phyloP scores from a whole-genome alignment of 495 filamentous ascomycete genomes.

The Daldinia concentrica region DNA sequence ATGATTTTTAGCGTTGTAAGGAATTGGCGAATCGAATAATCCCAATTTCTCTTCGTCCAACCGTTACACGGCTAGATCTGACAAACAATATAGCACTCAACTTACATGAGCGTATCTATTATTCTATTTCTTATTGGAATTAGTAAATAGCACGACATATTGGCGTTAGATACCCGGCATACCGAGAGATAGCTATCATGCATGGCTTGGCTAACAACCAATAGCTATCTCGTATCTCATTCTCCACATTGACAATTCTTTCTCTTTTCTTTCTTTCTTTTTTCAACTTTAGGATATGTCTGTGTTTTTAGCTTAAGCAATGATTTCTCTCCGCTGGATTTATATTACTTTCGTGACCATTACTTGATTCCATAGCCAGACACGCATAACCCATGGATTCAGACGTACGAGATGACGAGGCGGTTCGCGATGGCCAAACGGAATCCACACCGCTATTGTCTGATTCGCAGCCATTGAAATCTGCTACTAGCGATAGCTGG shows the following conservation, averaged over 20 bases:
- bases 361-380: neutral
- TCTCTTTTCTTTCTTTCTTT: neutral
- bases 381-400: constrained; percentile 7
- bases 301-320: neutral
- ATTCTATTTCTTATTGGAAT: neutral
- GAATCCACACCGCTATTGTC: constrained; percentile 28
- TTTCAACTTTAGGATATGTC: neutral
- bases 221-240: neutral
- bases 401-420: constrained; percentile 11
- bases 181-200: constrained; percentile 1
- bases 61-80: neutral
- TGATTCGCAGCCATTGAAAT: constrained; percentile 7
- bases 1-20: neutral
- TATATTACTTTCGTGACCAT: neutral
- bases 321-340: neutral
- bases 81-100: neutral
- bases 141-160: neutral
- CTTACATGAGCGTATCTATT: neutral
- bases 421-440: neutral
- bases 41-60: neutral
- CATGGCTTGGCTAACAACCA: neutral
- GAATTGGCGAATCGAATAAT: neutral
- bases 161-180: neutral
- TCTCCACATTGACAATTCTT: constrained; percentile 11
- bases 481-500: constrained; percentile 17